Base-by-base conservation (phyloP, 2,329 filamentous ascomycete species). In the Helotiales sp. region DNA sequence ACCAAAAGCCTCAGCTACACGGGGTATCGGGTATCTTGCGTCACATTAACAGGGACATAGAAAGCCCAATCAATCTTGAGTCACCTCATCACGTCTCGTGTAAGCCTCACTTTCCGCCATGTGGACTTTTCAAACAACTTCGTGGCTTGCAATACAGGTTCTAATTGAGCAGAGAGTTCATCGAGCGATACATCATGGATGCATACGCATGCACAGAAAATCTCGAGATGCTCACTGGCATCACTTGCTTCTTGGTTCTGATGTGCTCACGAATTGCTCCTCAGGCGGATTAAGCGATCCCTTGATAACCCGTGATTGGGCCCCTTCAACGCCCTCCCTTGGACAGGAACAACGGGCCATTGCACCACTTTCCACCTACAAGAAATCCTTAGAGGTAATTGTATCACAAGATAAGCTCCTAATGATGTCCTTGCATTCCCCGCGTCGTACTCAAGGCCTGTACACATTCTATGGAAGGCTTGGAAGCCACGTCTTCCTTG, bases 381-480 rank as follows among this genome's bases (percentile, higher is more conserved):
- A 52, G 52, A 17, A 46, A 33, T 52, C 30, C 46, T 22, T 15
- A 10, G n/a, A 17, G 40, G 42, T 42, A 38, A 57, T 50, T 54
- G 51, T 59, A 46, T 38, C 51, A 57, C 58, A 57, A 52, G 50
- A 60, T 55, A 57, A 57, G 54, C 38, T 52, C 50, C 40, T 44
- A 42, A 19, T n/a, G 30, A 40, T 40, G 40, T 48, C 31, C 40
- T 38, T 53, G 47, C 49, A 53, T 57, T 55, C 52, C 24, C 34
- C 51, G 17, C 34, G 15, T 36, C 50, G 38, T 57, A 27, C 42
- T 17, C 30, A 30, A 27, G 48, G 24, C 15, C 19, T 29, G 24
- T 36, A 29, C 24, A n/a, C 24, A 27, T 55, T 38, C 50, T 44
- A 40, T 25, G n/a, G 40, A 44, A 44, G 22, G 22, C 22, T 44